A percentile compares a stretch with the other conserved stretches of the same genome.
These are phyloP conservation scores for Termitomyces sp. DNA, from an alignment of 768 basidiomycete species.

Conservation along the genomic window DNA sequence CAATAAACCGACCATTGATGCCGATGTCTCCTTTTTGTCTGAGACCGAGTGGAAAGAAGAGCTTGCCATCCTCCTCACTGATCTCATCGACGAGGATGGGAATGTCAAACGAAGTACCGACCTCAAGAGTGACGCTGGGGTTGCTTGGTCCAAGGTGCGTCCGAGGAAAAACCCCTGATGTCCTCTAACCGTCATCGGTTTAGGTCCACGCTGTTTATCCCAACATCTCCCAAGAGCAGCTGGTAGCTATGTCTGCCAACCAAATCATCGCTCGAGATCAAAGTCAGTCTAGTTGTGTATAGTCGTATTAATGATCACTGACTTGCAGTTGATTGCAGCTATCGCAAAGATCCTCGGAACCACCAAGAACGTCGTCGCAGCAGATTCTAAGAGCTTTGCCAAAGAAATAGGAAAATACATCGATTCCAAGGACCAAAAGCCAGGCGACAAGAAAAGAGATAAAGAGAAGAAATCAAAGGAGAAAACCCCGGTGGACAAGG, in stretches of 20 bases:
- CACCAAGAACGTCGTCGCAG: conserved; percentile 47
- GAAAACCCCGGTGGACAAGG: conserved; percentile 30
- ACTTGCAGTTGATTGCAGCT: conserved; percentile 22
- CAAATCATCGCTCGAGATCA: conserved; percentile 47
- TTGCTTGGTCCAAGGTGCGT: conserved; percentile 57
- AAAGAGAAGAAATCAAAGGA: conserved; percentile 32
- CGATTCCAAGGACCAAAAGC: conserved; percentile 60
- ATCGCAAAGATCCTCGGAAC: conserved; percentile 46
- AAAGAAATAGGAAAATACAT: conserved; percentile 60
- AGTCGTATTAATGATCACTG: neutral
- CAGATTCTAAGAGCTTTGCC: conserved; percentile 48
- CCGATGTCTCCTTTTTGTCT: conserved; percentile 55
- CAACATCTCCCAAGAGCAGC: conserved; percentile 39
- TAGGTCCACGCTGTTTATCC: conserved; percentile 66
- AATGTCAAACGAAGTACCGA: conserved; percentile 49
- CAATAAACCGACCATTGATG: conserved; percentile 49
- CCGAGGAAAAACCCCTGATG: neutral
- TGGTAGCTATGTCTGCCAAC: conserved; percentile 46
- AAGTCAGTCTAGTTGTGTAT: conserved; percentile 27
- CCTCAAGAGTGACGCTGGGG: conserved; percentile 54
- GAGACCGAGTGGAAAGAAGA: conserved; percentile 56
- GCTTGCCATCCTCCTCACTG: conserved; percentile 48
- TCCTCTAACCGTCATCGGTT: neutral
- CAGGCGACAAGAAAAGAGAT: conserved; percentile 37
- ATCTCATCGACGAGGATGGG: conserved; percentile 59